Evolutionary conservation across 768 basidiomycete species (phyloP).

Genomic region (Suillus subalutaceus): DNA sequence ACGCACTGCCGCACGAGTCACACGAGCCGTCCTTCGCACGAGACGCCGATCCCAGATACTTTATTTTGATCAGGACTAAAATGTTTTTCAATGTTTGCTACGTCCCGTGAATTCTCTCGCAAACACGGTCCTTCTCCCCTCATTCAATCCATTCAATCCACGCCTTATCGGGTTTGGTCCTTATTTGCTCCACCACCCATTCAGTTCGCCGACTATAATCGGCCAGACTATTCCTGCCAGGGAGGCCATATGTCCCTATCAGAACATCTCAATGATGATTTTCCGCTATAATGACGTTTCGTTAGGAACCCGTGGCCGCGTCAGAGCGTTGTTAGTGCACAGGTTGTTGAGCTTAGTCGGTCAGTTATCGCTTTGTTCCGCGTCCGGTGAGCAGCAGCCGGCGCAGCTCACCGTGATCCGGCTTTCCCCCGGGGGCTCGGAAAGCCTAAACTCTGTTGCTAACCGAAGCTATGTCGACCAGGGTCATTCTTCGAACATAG

Average conservation of each 20-base stretch:
- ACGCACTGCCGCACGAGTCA: neutral
- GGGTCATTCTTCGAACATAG: neutral
- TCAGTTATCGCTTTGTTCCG: neutral
- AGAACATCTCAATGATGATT: conserved; percentile 7
- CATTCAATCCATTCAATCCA: conserved; percentile 20
- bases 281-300: conserved; percentile 5
- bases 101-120: neutral
- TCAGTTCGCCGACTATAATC: neutral
- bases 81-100: neutral
- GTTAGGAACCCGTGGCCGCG: neutral
- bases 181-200: conserved; percentile 30
- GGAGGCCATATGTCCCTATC: conserved; percentile 8
- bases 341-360: neutral
- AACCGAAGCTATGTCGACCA: neutral
- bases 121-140: conserved; percentile 3
- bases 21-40: conserved; percentile 23
- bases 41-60: conserved; percentile 10
- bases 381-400: neutral
- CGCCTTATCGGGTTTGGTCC: conserved; percentile 30
- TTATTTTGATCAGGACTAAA: neutral
- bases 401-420: neutral
- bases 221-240: conserved; percentile 22
- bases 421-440: neutral
- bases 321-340: neutral
- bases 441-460: neutral